A percentile compares a stretch with the other conserved stretches of the same genome.
phyloP scores from a whole-genome alignment of 106 monocot species.

The Amphibolis antarctica region DNA sequence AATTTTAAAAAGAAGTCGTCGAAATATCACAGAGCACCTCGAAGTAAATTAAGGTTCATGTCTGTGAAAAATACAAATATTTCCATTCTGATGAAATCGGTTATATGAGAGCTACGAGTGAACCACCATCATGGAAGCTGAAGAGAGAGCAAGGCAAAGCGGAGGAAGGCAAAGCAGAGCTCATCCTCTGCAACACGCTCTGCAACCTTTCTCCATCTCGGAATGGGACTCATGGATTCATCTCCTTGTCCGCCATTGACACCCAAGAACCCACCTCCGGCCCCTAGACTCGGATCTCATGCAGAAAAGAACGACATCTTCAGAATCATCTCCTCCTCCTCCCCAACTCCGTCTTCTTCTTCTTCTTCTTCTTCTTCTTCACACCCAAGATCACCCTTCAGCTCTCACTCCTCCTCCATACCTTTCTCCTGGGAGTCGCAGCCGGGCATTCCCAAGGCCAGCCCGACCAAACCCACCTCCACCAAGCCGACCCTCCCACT shows the following conservation, averaged over 20 bases:
- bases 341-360: background rate
- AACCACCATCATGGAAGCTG: too few species aligned
- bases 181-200: too few species aligned
- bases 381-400: background rate
- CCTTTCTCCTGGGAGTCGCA: constrained; percentile 50
- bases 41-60: too few species aligned
- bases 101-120: too few species aligned
- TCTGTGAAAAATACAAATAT: too few species aligned
- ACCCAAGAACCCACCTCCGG: background rate
- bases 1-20: too few species aligned
- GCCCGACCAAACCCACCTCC: background rate
- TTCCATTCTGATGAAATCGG: too few species aligned
- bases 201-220: too few species aligned
- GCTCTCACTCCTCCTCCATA: constrained; percentile 12
- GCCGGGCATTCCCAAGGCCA: constrained; percentile 35
- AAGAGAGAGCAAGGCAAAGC: too few species aligned
- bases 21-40: too few species aligned
- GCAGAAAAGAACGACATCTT: background rate
- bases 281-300: background rate
- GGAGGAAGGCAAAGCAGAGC: too few species aligned
- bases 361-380: constrained; percentile 7
- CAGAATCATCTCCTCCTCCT: background rate
- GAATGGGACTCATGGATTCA: background rate
- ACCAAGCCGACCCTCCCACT: constrained; percentile 7
- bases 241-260: background rate